Conservation (phyloP, 2,329 filamentous ascomycete species). For the Claviceps citrina region DNA sequence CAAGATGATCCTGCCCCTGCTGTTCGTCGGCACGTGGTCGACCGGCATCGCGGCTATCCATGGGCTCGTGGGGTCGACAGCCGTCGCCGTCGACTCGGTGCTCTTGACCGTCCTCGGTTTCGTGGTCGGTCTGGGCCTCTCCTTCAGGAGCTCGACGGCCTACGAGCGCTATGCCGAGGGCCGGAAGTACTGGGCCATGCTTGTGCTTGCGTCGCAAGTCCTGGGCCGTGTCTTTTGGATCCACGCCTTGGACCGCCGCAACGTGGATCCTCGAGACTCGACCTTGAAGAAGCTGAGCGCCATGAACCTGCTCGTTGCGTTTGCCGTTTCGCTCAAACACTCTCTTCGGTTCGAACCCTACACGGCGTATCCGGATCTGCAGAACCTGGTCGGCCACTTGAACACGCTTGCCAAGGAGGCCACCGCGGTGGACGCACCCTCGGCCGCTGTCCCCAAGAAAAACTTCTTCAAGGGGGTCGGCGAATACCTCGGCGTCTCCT, state of each 20-base stretch:
- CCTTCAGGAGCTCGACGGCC: conserved; percentile 61
- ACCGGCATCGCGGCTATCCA: conserved; percentile 44
- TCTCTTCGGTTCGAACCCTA: conserved; percentile 73
- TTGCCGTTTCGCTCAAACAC: conserved; percentile 65
- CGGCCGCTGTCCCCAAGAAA: conserved; percentile 23
- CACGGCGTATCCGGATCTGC: conserved; percentile 59
- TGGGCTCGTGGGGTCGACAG: conserved; percentile 22
- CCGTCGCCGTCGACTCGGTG: conserved; percentile 23
- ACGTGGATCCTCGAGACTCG: conserved; percentile 42
- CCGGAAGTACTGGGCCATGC: conserved; percentile 45
- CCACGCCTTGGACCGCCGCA: conserved; percentile 45
- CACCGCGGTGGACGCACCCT: conserved; percentile 23
- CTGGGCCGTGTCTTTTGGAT: conserved; percentile 74
- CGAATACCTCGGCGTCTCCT: conserved; percentile 60
- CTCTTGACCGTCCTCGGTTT: conserved; percentile 67
- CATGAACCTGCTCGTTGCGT: conserved; percentile 65
- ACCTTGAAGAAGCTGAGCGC: conserved; percentile 56
- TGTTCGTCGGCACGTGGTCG: conserved; percentile 48
- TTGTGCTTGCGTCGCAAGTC: conserved; percentile 47
- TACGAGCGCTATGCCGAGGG: conserved; percentile 60
- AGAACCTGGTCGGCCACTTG: conserved; percentile 53
- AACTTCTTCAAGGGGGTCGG: conserved; percentile 48
- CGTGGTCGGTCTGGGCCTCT: conserved; percentile 63
- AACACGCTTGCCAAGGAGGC: conserved; percentile 55
- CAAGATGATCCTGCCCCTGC: conserved; percentile 55